phyloP scores from a whole-genome alignment of 768 basidiomycete species.

The Lyophyllum shimeji region DNA sequence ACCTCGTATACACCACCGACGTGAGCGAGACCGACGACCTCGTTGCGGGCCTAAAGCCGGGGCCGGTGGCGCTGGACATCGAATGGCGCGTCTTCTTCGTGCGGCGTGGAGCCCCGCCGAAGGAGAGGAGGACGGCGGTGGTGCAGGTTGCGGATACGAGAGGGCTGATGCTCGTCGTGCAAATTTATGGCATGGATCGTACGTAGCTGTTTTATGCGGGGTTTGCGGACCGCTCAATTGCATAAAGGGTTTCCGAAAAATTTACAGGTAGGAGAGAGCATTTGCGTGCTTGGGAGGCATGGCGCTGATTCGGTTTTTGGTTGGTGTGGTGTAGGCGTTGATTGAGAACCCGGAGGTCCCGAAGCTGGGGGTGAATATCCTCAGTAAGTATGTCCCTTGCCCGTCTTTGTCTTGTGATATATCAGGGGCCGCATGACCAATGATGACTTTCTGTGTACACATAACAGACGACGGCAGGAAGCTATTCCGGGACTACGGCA shows the following conservation, averaged over 20 bases:
- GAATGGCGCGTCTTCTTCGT: constrained; percentile 30
- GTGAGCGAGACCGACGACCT: constrained; percentile 32
- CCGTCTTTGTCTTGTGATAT: neutral
- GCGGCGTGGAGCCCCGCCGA: neutral
- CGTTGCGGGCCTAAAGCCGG: constrained; percentile 22
- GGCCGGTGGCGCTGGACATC: constrained; percentile 33
- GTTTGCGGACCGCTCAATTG: no score
- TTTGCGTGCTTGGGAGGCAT: neutral
- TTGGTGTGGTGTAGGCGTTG: constrained; percentile 21
- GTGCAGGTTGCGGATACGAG: constrained; percentile 30
- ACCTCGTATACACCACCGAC: constrained; percentile 26
- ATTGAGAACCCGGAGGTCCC: constrained; percentile 29
- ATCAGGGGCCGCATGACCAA: no score
- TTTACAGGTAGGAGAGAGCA: constrained; percentile 21
- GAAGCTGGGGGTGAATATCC: constrained; percentile 33
- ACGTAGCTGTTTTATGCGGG: constrained; percentile 10
- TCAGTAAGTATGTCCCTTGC: constrained; percentile 21
- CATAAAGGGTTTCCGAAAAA: constrained; percentile 28
- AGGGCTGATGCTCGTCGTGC: constrained; percentile 32
- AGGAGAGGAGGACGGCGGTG: constrained; percentile 26
- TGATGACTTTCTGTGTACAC: neutral
- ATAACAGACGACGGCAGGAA: constrained; percentile 37
- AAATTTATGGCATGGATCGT: constrained; percentile 30
- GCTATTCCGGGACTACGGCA: constrained; percentile 37
- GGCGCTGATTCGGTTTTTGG: neutral